These are phyloP conservation scores for Shiraia bambusicola DNA, from an alignment of 2,329 filamentous ascomycete species.

Conservation along the genomic window DNA sequence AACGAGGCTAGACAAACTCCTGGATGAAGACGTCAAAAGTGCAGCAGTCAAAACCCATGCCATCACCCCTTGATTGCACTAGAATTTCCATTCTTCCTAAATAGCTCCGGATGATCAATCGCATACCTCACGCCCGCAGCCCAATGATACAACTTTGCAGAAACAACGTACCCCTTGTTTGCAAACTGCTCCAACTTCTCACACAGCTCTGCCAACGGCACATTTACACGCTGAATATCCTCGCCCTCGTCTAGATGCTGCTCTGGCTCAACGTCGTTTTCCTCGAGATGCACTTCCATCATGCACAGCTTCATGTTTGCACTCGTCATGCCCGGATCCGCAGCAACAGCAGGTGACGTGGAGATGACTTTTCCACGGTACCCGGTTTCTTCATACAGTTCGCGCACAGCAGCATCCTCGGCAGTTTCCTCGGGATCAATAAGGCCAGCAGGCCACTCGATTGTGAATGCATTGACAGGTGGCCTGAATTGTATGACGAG, in stretches of 20 bases:
- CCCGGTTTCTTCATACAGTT: conserved; percentile 64
- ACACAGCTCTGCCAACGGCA: conserved; percentile 27
- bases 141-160: conserved; percentile 34
- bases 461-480: conserved; percentile 57
- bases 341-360: conserved; percentile 20
- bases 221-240: conserved; percentile 29
- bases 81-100: conserved; percentile 11
- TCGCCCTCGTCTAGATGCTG: conserved; percentile 34
- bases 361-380: conserved; percentile 52
- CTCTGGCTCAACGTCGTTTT: conserved; percentile 23
- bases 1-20: no score
- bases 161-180: conserved; percentile 27
- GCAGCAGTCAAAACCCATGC: no score
- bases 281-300: conserved; percentile 26
- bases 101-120: conserved; percentile 26
- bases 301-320: conserved; percentile 30
- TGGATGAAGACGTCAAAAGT: no score
- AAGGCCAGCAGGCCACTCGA: conserved; percentile 56
- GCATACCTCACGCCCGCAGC: conserved; percentile 30
- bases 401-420: conserved; percentile 58
- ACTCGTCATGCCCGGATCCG: conserved; percentile 31
- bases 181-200: conserved; percentile 24
- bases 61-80: no score
- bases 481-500: conserved; percentile 58
- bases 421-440: conserved; percentile 58